Evolutionary conservation across 2,329 filamentous ascomycete species (phyloP).

Genomic region (Ascochyta lentis): DNA sequence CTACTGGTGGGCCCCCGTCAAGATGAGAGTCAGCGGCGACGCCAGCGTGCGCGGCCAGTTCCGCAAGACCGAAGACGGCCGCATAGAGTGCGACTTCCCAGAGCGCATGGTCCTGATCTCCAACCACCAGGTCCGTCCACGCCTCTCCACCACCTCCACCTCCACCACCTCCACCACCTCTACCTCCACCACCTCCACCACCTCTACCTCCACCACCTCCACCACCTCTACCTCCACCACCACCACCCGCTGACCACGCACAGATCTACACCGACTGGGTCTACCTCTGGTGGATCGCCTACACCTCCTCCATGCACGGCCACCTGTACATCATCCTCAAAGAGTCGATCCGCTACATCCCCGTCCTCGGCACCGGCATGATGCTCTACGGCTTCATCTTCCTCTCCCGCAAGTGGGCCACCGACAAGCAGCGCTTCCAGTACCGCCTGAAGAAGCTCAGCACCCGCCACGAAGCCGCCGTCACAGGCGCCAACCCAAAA

Average conservation of each 20-base stretch:
- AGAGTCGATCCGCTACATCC: slow-evolving; percentile 82
- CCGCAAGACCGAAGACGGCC: slow-evolving; percentile 69
- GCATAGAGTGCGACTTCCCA: slow-evolving; percentile 77
- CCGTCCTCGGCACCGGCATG: slow-evolving; percentile 83
- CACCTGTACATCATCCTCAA: slow-evolving; percentile 91
- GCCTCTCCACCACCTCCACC: too few relatives aligned
- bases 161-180: too few relatives aligned
- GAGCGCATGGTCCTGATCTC: slow-evolving; percentile 82
- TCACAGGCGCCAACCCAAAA: slow-evolving; percentile 44
- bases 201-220: too few relatives aligned
- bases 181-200: slow-evolving; percentile 12
- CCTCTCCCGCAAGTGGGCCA: slow-evolving; percentile 88
- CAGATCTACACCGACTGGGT: slow-evolving; percentile 87
- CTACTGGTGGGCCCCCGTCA: slow-evolving; percentile 82
- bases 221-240: too few relatives aligned
- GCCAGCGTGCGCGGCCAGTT: slow-evolving; percentile 79
- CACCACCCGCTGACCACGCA: slow-evolving; percentile 15
- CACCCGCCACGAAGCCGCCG: slow-evolving; percentile 48
- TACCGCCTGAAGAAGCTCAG: slow-evolving; percentile 77
- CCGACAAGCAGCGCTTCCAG: slow-evolving; percentile 75
- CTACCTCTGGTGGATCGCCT: slow-evolving; percentile 92
- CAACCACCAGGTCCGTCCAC: slow-evolving; percentile 70
- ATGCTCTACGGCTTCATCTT: slow-evolving; percentile 90
- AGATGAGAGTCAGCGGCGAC: slow-evolving; percentile 82
- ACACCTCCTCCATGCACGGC: slow-evolving; percentile 80